These are phyloP conservation scores for Zelopaecilomyces penicillatus DNA, from an alignment of 2,329 filamentous ascomycete genomes.

Conservation along the genomic window DNA sequence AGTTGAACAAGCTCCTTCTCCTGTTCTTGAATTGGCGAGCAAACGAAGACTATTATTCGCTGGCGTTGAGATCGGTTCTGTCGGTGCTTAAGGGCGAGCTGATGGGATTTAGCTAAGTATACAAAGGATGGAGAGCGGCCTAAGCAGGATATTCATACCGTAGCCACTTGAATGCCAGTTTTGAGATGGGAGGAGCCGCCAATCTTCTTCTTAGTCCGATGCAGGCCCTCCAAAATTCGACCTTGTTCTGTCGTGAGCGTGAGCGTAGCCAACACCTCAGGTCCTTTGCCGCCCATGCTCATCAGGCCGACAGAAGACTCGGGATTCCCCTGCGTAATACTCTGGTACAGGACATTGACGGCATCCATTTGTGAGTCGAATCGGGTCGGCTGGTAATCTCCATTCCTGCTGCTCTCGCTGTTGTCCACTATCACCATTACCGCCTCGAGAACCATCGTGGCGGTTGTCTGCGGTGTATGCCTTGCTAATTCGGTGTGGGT, in stretches of 20 bases:
- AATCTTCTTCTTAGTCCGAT: slow-evolving; percentile 85
- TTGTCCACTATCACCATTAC: slow-evolving; percentile 99
- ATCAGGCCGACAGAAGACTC: slow-evolving; percentile 96
- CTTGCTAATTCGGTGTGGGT: too few relatives aligned
- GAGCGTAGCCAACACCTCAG: slow-evolving; percentile 91
- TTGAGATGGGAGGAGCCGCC: slow-evolving; percentile 79
- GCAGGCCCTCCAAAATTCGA: slow-evolving; percentile 86
- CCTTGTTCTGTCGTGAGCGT: slow-evolving; percentile 94
- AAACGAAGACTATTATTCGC: slow-evolving; percentile 94
- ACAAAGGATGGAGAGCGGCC: slow-evolving; percentile 24
- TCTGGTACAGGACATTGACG: slow-evolving; percentile 89
- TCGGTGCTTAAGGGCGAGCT: slow-evolving; percentile 95
- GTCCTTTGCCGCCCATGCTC: slow-evolving; percentile 98
- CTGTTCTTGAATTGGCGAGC: slow-evolving; percentile 82
- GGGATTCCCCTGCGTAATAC: slow-evolving; percentile 89
- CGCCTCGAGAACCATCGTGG: slow-evolving; percentile 95
- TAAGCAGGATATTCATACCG: slow-evolving; percentile 43
- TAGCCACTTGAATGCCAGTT: slow-evolving; percentile 90
- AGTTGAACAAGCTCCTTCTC: slow-evolving; percentile 83
- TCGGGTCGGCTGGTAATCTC: slow-evolving; percentile 82
- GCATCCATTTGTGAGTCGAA: slow-evolving; percentile 96
- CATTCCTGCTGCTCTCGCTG: slow-evolving; percentile 96
- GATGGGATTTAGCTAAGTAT: slow-evolving; percentile 9
- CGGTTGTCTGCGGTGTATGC: slow-evolving; percentile 19
- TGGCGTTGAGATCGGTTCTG: slow-evolving; percentile 96